Evolutionary conservation across 2,329 filamentous ascomycete genomes (phyloP), one percentile per base, ranked within the genome.

Genomic region (Paraphaeosphaeria sporulosa): DNA sequence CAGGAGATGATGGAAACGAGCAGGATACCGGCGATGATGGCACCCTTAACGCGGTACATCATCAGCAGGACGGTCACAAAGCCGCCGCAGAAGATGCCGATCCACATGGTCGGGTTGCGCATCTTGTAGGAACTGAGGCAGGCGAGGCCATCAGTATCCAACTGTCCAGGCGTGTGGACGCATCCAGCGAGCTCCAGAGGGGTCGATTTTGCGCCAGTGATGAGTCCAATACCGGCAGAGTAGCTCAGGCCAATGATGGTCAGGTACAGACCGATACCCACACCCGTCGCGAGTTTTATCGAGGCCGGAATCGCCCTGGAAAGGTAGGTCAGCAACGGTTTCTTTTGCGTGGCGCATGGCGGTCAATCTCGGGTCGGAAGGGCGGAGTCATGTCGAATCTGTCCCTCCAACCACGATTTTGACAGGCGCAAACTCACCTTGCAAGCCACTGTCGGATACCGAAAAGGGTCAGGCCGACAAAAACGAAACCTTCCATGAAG

Each of bases 1-100:
- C 93, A 96, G 9, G 92, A 96, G 76, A 95, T 93, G 78, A 96
- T 90, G 64, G 90, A 93, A 58, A 96, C 92, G 27, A 96, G 86
- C 27, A 94, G 76, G 64, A 96, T 95, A 40, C 93, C 93, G 38
- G 87, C 85, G 69, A 96, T 93, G 70, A 96, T 90, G 58, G 93
- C 93, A 59, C 92, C 92, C 80, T 94, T 94, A 77, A 96, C 87
- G 21, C 92, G 89, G 77, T 93, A 96, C 82, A 94, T 86, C 89
- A 94, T 91, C 56, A 96, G 81, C 65, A 95, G 80, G 34, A 89
- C 89, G 0, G 92, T 96, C 51, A 96, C 80, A 64, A 96, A 85
- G 61, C 92, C 92, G 46, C 92, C 92, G 67, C 90, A 91, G 82
- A 96, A 95, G 69, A 96, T 93, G 40, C 92, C 93, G 54, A 96